These are phyloP conservation scores for Ophiostoma novo-ulmi DNA, from an alignment of 2,329 filamentous ascomycete species.

Conservation along the genomic window DNA sequence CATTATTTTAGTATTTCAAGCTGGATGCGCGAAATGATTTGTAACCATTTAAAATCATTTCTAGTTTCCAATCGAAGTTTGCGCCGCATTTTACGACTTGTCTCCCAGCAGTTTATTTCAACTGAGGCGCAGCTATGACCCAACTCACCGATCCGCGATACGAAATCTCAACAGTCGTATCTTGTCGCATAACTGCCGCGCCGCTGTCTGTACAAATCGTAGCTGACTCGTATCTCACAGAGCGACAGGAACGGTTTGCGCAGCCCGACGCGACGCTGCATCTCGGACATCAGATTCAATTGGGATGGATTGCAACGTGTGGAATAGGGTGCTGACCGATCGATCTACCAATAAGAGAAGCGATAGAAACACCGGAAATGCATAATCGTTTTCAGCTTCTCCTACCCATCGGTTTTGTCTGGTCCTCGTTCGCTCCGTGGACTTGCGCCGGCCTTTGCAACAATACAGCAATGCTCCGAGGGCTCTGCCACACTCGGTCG, in stretches of 20 bases:
- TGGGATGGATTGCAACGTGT: background rate
- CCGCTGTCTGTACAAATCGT: background rate
- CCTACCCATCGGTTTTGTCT: background rate
- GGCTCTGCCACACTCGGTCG: conserved; percentile 14
- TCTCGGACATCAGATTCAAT: background rate
- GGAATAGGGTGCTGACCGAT: conserved; percentile 7
- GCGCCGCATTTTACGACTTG: background rate
- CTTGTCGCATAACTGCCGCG: background rate
- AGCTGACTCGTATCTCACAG: background rate
- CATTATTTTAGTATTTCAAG: background rate
- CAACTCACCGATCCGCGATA: background rate
- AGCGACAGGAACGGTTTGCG: background rate
- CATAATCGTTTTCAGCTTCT: conserved; percentile 11
- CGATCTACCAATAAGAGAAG: conserved; percentile 1
- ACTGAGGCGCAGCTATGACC: conserved; percentile 5
- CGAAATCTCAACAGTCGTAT: background rate
- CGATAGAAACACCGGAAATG: background rate
- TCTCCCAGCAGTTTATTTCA: background rate
- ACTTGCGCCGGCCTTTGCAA: background rate
- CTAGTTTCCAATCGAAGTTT: background rate
- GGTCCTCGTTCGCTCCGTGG: background rate
- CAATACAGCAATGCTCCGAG: background rate
- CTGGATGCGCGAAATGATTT: background rate
- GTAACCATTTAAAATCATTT: background rate
- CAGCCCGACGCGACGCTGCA: conserved; percentile 4